Percentiles rank a stretch among this genome's conserved stretches.
Conservation (phyloP, 768 basidiomycete species). For the Rhodotorula taiwanensis region DNA sequence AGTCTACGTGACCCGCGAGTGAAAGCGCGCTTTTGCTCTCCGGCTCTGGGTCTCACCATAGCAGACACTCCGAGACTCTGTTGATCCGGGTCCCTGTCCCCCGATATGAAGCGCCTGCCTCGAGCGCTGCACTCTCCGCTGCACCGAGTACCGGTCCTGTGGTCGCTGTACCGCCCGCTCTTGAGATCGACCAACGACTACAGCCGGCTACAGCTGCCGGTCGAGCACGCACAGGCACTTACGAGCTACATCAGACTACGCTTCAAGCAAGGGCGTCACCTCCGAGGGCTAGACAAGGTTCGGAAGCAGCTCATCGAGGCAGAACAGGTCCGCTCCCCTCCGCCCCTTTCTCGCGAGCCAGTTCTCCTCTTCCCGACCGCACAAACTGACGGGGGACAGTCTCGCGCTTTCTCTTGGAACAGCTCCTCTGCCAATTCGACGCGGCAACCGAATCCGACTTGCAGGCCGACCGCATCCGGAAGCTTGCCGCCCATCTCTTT, state of each 20-base stretch:
- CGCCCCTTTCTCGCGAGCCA: neutral
- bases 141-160: conserved; percentile 48
- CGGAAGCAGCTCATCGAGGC: conserved; percentile 6
- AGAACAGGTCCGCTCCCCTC: conserved; percentile 1
- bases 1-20: no score
- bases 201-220: neutral
- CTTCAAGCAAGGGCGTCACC: conserved; percentile 3
- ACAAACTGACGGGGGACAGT: no score
- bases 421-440: conserved; percentile 12
- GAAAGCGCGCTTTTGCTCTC: no score
- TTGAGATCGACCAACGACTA: conserved; percentile 49
- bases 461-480: neutral
- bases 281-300: neutral
- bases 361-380: neutral
- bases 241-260: neutral
- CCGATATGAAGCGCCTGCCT: no score
- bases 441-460: neutral
- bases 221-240: neutral
- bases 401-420: no score
- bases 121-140: neutral
- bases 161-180: conserved; percentile 67
- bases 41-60: no score
- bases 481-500: conserved; percentile 9
- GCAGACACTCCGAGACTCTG: no score
- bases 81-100: no score